Base-by-base conservation (phyloP, 768 basidiomycete species). In the Lentinus tigrinus region DNA sequence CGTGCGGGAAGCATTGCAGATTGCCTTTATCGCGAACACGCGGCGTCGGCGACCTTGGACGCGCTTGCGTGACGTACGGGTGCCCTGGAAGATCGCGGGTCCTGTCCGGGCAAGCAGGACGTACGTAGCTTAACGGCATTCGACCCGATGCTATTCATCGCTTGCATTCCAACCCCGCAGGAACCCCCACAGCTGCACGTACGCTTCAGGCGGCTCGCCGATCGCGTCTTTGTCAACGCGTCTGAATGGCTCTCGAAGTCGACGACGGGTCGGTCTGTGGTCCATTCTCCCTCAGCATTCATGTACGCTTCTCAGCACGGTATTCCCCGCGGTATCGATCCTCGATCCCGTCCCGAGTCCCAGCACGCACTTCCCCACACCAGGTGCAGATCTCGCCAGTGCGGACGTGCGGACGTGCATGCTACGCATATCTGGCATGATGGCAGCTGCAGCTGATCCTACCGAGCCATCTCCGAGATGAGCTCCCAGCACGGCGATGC, bases 391-490 rank as follows among this genome's bases (percentile, higher is more conserved):
- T 19, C 34, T 34, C 44, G 37, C 51, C 51, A 34, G 44, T 44
- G 48, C 31, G 10, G 31, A 42, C 23, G 24, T 38, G 36, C 27
- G 34, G 55, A 4, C 23, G 26, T 42, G 38, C 27, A 27, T 27
- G 26, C 31, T 31, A 50, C 24, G 31, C 27, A 24, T 16, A 28
- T 40, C 39, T 40, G 39, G 17, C 23, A 11, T n/a, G 34, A 21
- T 36, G n/a, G 39, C 27, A 37, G 34, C 46, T 36, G 39, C 44
- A 26, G 54, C 54, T 51, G 51, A 52, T 58, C 57, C 57, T 58
- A 53, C 57, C 57, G 57, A 58, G 57, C 39, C 57, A 58, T 47
- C 57, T 47, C 57, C 57, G 52, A 54, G 19, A 58, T 47, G 57
- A 47, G 16, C 10, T 13, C 43, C 8, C 19, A 23, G 21, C 19